Percentiles rank a stretch among this genome's conserved stretches.
Evolutionary conservation across 2,329 filamentous ascomycete genomes (phyloP).

Genomic region (Drechslerella dactyloides): DNA sequence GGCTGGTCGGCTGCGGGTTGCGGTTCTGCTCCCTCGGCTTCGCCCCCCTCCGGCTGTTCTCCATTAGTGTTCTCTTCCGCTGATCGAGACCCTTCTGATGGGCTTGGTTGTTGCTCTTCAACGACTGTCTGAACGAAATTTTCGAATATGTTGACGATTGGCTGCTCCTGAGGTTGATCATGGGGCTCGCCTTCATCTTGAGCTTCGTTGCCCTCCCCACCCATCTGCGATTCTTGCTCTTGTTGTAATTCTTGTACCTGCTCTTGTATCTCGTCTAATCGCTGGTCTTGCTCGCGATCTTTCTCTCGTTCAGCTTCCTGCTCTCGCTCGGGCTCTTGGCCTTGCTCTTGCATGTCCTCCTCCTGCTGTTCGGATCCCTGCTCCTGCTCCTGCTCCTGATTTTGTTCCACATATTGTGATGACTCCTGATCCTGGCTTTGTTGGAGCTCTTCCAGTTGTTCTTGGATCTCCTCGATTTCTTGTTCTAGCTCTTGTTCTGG

Average conservation of each 20-base stretch:
- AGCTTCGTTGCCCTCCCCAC: neutral
- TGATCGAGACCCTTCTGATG: constrained; percentile 2
- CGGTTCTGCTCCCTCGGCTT: neutral
- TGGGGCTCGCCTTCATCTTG: neutral
- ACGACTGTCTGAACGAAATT: constrained; percentile 6
- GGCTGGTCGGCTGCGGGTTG: neutral
- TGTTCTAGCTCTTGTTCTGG: constrained; percentile 7
- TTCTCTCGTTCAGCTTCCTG: constrained; percentile 1
- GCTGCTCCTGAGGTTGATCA: neutral
- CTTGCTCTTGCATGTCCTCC: neutral
- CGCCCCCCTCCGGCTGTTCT: constrained; percentile 2
- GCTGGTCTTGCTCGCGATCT: constrained; percentile 4
- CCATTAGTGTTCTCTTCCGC: constrained; percentile 4
- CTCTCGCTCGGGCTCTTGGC: neutral
- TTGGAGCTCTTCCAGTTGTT: neutral
- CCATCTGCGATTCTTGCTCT: neutral
- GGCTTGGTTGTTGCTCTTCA: neutral
- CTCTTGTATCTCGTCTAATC: neutral
- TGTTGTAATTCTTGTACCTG: constrained; percentile 2
- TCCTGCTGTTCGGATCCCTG: neutral
- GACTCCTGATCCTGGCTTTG: constrained; percentile 6
- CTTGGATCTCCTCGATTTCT: neutral
- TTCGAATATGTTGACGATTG: constrained; percentile 18
- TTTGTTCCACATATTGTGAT: neutral
- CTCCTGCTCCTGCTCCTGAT: neutral